Evolutionary conservation across 2,329 filamentous ascomycete genomes (phyloP), one percentile per base, ranked within the genome.

Genomic region (Setomelanomma holmii): DNA sequence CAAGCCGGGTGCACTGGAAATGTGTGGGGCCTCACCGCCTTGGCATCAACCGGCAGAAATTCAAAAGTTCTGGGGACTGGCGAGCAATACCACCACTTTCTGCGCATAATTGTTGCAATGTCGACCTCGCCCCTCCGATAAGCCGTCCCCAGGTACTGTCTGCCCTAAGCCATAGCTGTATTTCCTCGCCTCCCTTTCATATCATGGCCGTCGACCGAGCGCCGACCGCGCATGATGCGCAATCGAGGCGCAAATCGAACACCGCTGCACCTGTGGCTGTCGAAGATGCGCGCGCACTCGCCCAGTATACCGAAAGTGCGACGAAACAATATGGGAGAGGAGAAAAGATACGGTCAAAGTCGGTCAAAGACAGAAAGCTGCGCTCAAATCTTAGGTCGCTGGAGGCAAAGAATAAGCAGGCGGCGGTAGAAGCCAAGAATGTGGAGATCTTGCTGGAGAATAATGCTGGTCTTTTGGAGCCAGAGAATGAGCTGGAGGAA

Each of bases 381-480:
- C 88, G 91, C 42, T 84, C 86, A 11, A 96, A 91, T 60, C 78
- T 99, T 43, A 88, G 87, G 69, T 82, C 82, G 1, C 82, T 97
- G 40, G 95, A 99, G 73, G 79, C 80, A 53, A 95, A 95, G 74
- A 93, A 92, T 76, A 86, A 92, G 67, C 84, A 89, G 64, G 93
- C 93, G 1, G 80, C 89, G 1, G 76, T 96, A 30, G 88, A 90
- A 74, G 92, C 95, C 14, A 96, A 96, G 76, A 93, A 97, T 80
- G 91, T 93, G 19, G 95, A 99, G 77, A 95, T 99, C 51, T 79
- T 99, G 64, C 84, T 96, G 48, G 93, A 98, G 76, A 91, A 96
- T 73, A 85, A 88, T 5, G 80, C 84, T 10, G 95, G 95, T 5
- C 96, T 96, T 66, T 80, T 99, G 49, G 91, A 98, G 75, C 83